Conservation (phyloP, 2,329 filamentous ascomycete genomes). For the Raffaelea ambrosiae region DNA sequence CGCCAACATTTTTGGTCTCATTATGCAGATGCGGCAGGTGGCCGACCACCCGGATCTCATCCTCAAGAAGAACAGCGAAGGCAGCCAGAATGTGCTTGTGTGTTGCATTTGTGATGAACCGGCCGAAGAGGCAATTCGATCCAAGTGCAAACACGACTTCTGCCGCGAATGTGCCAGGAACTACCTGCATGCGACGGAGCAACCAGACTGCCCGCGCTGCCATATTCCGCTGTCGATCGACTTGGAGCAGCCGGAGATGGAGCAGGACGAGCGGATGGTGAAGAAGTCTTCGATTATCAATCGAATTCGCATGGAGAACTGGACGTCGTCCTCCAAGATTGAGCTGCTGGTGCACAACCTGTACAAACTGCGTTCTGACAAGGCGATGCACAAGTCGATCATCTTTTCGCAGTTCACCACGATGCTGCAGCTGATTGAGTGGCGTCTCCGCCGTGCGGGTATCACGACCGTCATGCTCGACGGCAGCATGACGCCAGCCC, state of each 20-base stretch:
- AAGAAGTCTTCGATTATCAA: constrained; percentile 99
- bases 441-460: constrained; percentile 90
- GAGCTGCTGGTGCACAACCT: constrained; percentile 93
- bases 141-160: constrained; percentile 88
- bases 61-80: constrained; percentile 75
- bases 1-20: constrained; percentile 96
- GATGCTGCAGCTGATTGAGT: constrained; percentile 95
- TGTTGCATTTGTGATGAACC: constrained; percentile 96
- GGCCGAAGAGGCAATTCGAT: constrained; percentile 88
- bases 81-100: constrained; percentile 81
- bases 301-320: constrained; percentile 96
- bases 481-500: constrained; percentile 90
- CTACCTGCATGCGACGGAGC: constrained; percentile 70
- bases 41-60: constrained; percentile 94
- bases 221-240: constrained; percentile 88
- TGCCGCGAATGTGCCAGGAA: constrained; percentile 73
- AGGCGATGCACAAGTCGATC: constrained; percentile 90
- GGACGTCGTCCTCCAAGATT: constrained; percentile 97
- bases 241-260: constrained; percentile 88
- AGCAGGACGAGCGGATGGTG: constrained; percentile 76
- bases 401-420: constrained; percentile 97
- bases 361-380: constrained; percentile 84
- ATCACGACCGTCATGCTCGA: constrained; percentile 98
- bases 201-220: constrained; percentile 78
- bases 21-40: constrained; percentile 99